Conservation (phyloP, 2,329 filamentous ascomycete species). For the Fusarium sp. region DNA sequence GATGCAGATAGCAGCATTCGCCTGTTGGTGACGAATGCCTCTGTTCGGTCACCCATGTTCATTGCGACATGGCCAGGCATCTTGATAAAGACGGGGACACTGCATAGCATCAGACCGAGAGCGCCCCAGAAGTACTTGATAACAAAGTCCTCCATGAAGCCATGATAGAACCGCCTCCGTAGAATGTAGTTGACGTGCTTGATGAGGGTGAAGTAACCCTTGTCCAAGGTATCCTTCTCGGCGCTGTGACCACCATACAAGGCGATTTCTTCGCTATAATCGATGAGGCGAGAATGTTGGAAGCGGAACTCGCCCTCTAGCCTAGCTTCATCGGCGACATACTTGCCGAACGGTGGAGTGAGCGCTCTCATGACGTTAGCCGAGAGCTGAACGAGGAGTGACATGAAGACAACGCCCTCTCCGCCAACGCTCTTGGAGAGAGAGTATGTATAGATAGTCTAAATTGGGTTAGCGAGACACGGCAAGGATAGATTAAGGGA, state of each 20-base stretch:
- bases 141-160: constrained; percentile 99
- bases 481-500: no score
- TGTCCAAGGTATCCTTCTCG: constrained; percentile 95
- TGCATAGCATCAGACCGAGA: constrained; percentile 87
- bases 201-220: constrained; percentile 98
- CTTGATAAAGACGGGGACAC: constrained; percentile 94
- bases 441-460: constrained; percentile 91
- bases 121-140: constrained; percentile 99
- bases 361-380: constrained; percentile 92
- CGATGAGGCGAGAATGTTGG: constrained; percentile 91
- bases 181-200: constrained; percentile 98
- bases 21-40: constrained; percentile 90
- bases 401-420: constrained; percentile 95
- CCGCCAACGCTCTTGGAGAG: constrained; percentile 94
- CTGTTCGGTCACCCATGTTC: constrained; percentile 74
- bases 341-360: constrained; percentile 96
- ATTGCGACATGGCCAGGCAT: constrained; percentile 72
- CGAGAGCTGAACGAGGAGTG: constrained; percentile 88
- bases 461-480: constrained; percentile 37
- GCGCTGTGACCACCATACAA: constrained; percentile 90
- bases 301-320: constrained; percentile 96
- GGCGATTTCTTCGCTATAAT: constrained; percentile 94
- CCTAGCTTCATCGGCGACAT: constrained; percentile 93
- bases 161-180: constrained; percentile 89
- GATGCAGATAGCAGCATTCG: constrained; percentile 91